Evolutionary conservation across 2,329 filamentous ascomycete genomes (phyloP), one percentile per base, ranked within the genome.

Genomic region (Arthrobotrys megalospora): DNA sequence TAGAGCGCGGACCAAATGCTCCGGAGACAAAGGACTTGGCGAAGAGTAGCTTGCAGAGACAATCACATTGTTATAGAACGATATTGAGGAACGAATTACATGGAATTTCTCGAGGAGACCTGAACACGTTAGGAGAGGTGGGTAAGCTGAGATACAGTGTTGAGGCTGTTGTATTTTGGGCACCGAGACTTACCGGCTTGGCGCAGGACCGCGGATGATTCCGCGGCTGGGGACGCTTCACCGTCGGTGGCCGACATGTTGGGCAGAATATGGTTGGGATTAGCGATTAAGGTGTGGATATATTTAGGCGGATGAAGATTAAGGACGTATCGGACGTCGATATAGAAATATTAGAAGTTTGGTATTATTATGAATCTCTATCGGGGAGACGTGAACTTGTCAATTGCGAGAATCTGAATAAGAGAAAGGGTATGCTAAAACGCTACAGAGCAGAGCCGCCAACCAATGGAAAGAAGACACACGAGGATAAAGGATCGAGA

Each of bases 41-140:
- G 67, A 53, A n/a, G 73, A 71, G 32, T 81, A 81, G n/a, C 79
- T 80, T 7, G 79, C 76, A 3, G 79, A 78, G 12, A 80, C 21
- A 1, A 67, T 67, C 14, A 81, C 73, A 16, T 80, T 81, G 41
- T 76, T 67, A 47, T 81, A 81, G 36, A 79, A 80, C 28, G 53
- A 55, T 0, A 81, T 47, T 4, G 55, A 47, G 28, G 79, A 76
- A 21, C 79, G 63, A 52, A 71, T 47, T 0, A 80, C 77, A 6
- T 71, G 80, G 53, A 58, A 81, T 12, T 47, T 60, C 45, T 81
- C 80, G 48, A 80, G 67, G 16, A 24, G 16, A 28, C 80, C 80
- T 81, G 24, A 12, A 0, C 4, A 10, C n/a, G n/a, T n/a, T 10
- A 41, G 8, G 1, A 19, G 7, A 6, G 41, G 53, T n/a, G 21